Evolutionary conservation across 2,329 filamentous ascomycete genomes (phyloP), one percentile per base, ranked within the genome.

Genomic region (Orbilia blumenaviensis): DNA sequence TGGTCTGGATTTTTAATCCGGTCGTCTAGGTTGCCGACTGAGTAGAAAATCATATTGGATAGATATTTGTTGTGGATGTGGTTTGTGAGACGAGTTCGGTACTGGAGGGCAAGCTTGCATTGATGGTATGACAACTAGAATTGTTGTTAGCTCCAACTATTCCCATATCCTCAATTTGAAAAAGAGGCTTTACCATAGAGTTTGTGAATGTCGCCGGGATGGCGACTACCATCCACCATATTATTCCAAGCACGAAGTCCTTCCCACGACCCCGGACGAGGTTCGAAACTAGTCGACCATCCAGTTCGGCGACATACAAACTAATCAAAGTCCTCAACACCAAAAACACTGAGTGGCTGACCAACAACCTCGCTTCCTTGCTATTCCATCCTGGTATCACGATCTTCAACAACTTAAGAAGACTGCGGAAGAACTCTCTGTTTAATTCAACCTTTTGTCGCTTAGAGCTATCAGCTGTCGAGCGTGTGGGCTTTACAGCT

Each of bases 191-290:
- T 83, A 95, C 92, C 95, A 99, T 99, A 0, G 94, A 97, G 83
- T 99, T 99, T 42, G 95, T 99, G 82, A 98, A 97, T 0, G 95
- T 98, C 0, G 95, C 95, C 8, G 95, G 95, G 14, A 99, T 87
- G 25, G 95, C 94, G 79, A 99, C 95, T 66, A 94, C 83, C 95
- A 99, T 99, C 95, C 95, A 99, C 93, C 94, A 97, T 4, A 96
- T 88, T 80, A 99, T 89, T 0, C 93, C 90, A 79, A 90, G 89
- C 80, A 98, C 82, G 79, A 99, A 99, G 79, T 96, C 93, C 83
- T 89, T 92, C 14, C 94, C 95, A 79, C 91, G 95, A 1, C 95
- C 95, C 83, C 93, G 90, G 50, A 99, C 94, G 67, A 99, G 85
- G 78, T 89, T 94, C 84, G 95, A 97, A 73, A 99, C 95, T 75